These are phyloP conservation scores for Marchantia paleacea DNA, from an alignment of 225 moss, liverwort and hornwort species.

Conservation along the genomic window DNA sequence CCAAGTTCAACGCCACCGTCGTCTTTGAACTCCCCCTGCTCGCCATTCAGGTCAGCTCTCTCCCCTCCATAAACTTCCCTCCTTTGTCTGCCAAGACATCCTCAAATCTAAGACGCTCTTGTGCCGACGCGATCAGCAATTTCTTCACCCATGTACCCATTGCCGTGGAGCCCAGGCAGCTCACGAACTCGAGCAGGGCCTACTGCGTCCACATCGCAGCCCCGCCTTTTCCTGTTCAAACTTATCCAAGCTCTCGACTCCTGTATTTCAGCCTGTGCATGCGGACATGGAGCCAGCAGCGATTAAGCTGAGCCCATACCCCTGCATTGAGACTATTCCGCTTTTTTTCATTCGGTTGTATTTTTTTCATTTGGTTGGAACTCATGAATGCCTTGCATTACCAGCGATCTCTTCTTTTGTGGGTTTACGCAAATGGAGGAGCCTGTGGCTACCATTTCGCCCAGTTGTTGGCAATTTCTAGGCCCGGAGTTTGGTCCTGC, in stretches of 20 bases:
- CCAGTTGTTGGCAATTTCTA: neutral
- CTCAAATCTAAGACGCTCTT: neutral
- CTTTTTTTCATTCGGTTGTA: no score
- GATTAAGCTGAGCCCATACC: no score
- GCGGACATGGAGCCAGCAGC: no score
- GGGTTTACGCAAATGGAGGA: no score
- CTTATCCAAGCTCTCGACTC: no score
- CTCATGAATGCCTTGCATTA: neutral
- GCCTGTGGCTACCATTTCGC: no score
- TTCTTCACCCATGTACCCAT: neutral
- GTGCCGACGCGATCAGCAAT: neutral
- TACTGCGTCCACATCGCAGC: neutral
- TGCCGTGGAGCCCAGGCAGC: neutral
- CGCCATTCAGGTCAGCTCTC: conserved; percentile 63
- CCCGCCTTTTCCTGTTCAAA: neutral
- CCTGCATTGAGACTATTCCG: no score
- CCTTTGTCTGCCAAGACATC: neutral
- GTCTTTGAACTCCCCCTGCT: conserved; percentile 58
- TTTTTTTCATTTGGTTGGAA: no score
- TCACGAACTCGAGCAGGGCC: neutral
- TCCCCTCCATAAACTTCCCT: no score
- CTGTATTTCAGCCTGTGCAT: no score
- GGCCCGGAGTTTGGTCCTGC: neutral
- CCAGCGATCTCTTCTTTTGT: neutral
- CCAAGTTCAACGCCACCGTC: conserved; percentile 52